Base-by-base conservation (phyloP, 768 basidiomycete genomes). In the Mycena floridula region DNA sequence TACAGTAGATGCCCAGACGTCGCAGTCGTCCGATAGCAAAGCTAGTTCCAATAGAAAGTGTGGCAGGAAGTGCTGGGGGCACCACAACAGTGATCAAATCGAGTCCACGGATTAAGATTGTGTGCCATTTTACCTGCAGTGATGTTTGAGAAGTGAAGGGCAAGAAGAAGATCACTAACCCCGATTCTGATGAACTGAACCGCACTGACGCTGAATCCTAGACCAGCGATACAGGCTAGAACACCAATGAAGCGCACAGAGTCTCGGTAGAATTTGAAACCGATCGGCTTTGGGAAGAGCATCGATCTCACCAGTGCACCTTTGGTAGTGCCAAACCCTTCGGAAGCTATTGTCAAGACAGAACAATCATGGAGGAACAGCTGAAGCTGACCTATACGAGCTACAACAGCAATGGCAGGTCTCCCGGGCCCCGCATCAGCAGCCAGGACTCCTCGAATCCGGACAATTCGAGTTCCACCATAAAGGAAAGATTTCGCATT, bases 221-320 rank as follows among this genome's bases (percentile, higher is more conserved):
- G 59, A 11, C 80, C 81, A 11, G 96, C 96, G 41, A 99, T 82
- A n/a, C 89, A 79, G 18, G 90, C 84, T 12, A 99, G 76, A 5
- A 99, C 92, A 18, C 78, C 75, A 43, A 98, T 96, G 63, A 99
- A 99, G 49, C 85, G 70, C 24, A 89, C 81, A 1, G 89, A 90
- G 63, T 93, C 90, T 25, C 85, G 82, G 66, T 98, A 98, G 66
- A 99, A 98, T 62, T 96, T 96, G 79, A 99, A 99, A 0, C 93
- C 95, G 50, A 96, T 93, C 0, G 95, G 94, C 58, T 96, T 97
- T 0, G 96, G 96, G 68, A 94, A 99, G 13, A 99, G 72, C 95
- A 99, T 99, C 0, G 95, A 97, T 20, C 96, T 77, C 20, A 98
- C 81, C 20, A 99, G 70, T 1, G 95, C 88, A 15, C 96, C 96